These are phyloP conservation scores for Crithidia mellificae DNA, from an alignment of 208 protist genomes.

Conservation along the genomic window DNA sequence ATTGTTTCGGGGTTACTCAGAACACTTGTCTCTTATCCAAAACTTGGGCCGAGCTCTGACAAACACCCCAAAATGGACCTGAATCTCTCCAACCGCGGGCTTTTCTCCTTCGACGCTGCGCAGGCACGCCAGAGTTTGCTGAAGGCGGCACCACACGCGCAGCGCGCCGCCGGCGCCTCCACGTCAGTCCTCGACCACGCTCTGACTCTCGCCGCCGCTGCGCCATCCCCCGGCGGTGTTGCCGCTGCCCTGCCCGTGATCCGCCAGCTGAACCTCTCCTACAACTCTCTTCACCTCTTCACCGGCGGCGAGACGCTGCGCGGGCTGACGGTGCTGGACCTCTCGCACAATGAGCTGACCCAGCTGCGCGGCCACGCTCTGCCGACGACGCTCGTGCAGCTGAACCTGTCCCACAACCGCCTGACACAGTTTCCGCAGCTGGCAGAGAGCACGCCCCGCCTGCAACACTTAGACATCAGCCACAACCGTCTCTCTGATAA, in stretches of 20 bases:
- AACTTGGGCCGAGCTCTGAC: neutral
- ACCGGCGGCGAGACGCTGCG: conserved; percentile 49
- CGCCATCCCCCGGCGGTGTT: neutral
- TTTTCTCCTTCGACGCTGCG: conserved; percentile 73
- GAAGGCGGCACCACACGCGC: neutral
- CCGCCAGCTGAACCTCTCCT: conserved; percentile 59
- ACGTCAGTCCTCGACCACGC: conserved; percentile 2
- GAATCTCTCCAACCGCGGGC: conserved; percentile 64
- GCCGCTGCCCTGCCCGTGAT: conserved; percentile 29
- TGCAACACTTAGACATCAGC: conserved; percentile 63
- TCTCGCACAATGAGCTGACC: conserved; percentile 70
- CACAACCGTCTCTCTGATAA: conserved; percentile 74
- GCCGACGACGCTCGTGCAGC: conserved; percentile 40
- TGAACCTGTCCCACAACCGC: conserved; percentile 65
- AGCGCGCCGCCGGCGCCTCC: neutral
- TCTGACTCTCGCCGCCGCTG: neutral
- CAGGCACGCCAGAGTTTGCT: conserved; percentile 12
- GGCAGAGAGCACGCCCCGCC: conserved; percentile 33
- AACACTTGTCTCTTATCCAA: neutral
- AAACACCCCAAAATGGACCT: conserved; percentile 53
- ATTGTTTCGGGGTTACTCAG: too few relatives aligned
- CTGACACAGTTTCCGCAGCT: conserved; percentile 46
- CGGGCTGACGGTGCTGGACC: conserved; percentile 52
- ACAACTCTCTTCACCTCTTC: conserved; percentile 76
- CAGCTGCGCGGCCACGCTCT: conserved; percentile 43